Base-by-base conservation (phyloP, 1,284 basidiomycete species). In the Pterula multifida region DNA sequence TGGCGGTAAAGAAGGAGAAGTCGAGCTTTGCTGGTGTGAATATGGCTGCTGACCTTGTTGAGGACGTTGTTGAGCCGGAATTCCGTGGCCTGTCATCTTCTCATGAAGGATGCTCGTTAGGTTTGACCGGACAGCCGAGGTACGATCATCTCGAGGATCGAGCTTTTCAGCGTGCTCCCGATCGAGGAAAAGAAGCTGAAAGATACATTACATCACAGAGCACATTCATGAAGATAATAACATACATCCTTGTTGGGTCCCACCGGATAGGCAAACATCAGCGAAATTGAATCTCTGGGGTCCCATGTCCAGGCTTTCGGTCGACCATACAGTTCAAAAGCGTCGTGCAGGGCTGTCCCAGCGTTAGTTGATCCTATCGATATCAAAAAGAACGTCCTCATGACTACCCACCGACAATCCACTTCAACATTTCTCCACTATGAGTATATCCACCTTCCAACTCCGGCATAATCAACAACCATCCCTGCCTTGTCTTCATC, bases 401-500 rank as follows among this genome's bases (percentile, higher is more conserved):
- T 24, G 23, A 51, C 15, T n/a, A 65, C 68, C 61, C 53, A 90
- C 89, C 91, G 52, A 93, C 81, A 49, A 96, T 71, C 94, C 95
- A 98, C 63, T 85, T 87, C 57, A 98, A 73, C 90, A 98, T 95
- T 65, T 94, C 92, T 26, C 45, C 22, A 11, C 12, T 26, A 4
- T 23, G 24, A 23, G 9, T 26, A 13, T 47, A 23, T 13, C 64
- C 63, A 21, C 60, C 62, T 45, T 77, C 75, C 21, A 81, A 61
- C 59, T 92, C 90, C 22, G 91, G 91, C 86, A 94, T 93, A 54
- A 93, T 68, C 56, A 94, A 71, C 21, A 90, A 61, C 88, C 89
- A 95, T 12, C 85, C 90, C 58, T 92, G 88, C 48, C 75, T 66
- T 13, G 67, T 65, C 54, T 69, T 71, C 75, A 86, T 80, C 3